Conservation (phyloP, 2,329 filamentous ascomycete species). For the Fusarium abutilonis region DNA sequence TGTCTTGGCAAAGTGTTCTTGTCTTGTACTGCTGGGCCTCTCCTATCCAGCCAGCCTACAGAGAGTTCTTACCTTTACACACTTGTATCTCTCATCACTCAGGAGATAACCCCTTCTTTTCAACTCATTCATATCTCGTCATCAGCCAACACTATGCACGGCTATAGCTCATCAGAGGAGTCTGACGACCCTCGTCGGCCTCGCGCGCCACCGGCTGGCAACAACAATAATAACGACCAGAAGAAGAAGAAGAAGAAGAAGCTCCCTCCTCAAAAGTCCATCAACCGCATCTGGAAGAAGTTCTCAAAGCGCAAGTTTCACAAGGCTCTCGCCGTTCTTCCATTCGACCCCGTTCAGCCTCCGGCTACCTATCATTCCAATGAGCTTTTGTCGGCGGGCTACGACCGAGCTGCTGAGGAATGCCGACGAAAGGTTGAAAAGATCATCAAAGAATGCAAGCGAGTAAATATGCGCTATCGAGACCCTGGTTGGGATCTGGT, state of each 20-base stretch:
- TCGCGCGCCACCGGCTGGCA: constrained; percentile 48
- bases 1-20: not conserved
- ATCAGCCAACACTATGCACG: constrained; percentile 50
- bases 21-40: constrained; percentile 3
- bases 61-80: not conserved
- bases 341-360: constrained; percentile 67
- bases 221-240: constrained; percentile 49
- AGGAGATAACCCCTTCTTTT: not conserved
- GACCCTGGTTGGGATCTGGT: constrained; percentile 70
- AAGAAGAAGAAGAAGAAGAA: constrained; percentile 63
- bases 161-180: constrained; percentile 62
- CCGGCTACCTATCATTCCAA: constrained; percentile 64
- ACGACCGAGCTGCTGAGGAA: constrained; percentile 70
- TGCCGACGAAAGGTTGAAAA: constrained; percentile 70
- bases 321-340: constrained; percentile 72
- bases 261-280: constrained; percentile 70
- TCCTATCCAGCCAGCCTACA: not conserved
- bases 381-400: constrained; percentile 68
- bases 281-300: constrained; percentile 73
- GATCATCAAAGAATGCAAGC: constrained; percentile 71
- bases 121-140: not conserved
- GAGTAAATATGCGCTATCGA: constrained; percentile 82
- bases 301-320: constrained; percentile 69
- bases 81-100: not conserved
- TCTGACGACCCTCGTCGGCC: constrained; percentile 58